Conservation (phyloP, 2,329 filamentous ascomycete species). For the Gnomoniopsis smithogilvyi region DNA sequence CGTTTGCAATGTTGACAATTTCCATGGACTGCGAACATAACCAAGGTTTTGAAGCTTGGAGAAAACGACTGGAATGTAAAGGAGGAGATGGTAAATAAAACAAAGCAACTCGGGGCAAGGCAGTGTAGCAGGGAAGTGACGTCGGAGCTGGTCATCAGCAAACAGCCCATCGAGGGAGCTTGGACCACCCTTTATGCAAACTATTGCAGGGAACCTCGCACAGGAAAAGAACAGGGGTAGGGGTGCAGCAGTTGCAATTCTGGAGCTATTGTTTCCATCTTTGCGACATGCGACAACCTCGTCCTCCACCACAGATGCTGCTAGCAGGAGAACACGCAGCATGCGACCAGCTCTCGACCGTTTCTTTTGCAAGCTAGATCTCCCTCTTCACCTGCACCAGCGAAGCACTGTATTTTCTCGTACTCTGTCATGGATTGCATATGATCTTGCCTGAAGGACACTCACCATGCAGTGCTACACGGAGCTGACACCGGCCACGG, state of each 20-base stretch:
- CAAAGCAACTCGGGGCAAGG: neutral
- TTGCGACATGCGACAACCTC: too few relatives aligned
- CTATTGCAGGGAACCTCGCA: neutral
- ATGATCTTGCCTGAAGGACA: slow-evolving; percentile 25
- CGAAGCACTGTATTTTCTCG: neutral
- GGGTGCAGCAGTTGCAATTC: neutral
- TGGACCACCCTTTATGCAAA: slow-evolving; percentile 14
- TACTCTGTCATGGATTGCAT: slow-evolving; percentile 9
- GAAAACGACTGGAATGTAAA: too few relatives aligned
- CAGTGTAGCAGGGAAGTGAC: neutral
- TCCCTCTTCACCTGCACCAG: neutral
- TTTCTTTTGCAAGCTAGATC: too few relatives aligned
- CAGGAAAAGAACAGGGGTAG: too few relatives aligned
- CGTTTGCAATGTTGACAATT: neutral
- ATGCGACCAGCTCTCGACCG: too few relatives aligned
- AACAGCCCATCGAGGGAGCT: slow-evolving; percentile 18
- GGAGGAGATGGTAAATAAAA: neutral
- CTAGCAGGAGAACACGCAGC: too few relatives aligned
- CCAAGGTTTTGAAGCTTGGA: too few relatives aligned
- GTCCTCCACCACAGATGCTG: too few relatives aligned
- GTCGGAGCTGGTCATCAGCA: neutral
- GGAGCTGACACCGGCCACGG: slow-evolving; percentile 90
- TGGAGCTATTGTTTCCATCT: neutral
- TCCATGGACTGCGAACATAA: neutral
- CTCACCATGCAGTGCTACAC: slow-evolving; percentile 89